Percentiles rank a stretch among this genome's conserved stretches.
Evolutionary conservation across 768 basidiomycete species (phyloP).

Genomic region (Clathrus columnatus): DNA sequence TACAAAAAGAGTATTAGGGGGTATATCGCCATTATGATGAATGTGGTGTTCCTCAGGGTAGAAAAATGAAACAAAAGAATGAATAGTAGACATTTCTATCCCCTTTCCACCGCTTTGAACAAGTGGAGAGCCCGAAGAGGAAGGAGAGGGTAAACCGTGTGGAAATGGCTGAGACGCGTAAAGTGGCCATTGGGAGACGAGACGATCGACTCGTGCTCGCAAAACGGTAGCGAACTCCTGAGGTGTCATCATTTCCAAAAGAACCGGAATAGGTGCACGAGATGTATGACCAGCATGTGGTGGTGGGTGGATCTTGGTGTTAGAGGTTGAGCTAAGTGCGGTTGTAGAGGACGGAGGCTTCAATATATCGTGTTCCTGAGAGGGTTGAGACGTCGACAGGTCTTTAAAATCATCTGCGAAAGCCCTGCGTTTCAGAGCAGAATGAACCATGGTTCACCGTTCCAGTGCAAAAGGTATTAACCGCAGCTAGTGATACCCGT

Average conservation of each 20-base stretch:
- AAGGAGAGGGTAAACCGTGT: constrained; percentile 6
- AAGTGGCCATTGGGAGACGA: constrained; percentile 3
- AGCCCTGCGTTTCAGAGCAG: background rate
- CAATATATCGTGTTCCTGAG: background rate
- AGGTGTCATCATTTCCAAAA: constrained; percentile 7
- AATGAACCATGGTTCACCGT: too few species aligned
- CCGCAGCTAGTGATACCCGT: too few species aligned
- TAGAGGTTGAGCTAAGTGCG: background rate
- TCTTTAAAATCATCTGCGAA: background rate
- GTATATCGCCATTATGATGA: background rate
- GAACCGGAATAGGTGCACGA: background rate
- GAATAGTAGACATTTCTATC: background rate
- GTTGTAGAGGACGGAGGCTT: background rate
- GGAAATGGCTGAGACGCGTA: background rate
- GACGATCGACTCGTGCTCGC: constrained; percentile 1
- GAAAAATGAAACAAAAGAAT: constrained; percentile 2
- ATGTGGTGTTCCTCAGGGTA: background rate
- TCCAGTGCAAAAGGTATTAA: too few species aligned
- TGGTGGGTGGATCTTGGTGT: background rate
- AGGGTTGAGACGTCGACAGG: background rate
- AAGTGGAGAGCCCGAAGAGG: constrained; percentile 3
- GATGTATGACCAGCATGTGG: background rate
- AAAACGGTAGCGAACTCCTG: constrained; percentile 1
- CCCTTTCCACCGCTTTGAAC: background rate
- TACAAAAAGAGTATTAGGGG: background rate